These are phyloP conservation scores for Neonectria ditissima DNA, from an alignment of 2,329 filamentous ascomycete genomes.

Conservation along the genomic window DNA sequence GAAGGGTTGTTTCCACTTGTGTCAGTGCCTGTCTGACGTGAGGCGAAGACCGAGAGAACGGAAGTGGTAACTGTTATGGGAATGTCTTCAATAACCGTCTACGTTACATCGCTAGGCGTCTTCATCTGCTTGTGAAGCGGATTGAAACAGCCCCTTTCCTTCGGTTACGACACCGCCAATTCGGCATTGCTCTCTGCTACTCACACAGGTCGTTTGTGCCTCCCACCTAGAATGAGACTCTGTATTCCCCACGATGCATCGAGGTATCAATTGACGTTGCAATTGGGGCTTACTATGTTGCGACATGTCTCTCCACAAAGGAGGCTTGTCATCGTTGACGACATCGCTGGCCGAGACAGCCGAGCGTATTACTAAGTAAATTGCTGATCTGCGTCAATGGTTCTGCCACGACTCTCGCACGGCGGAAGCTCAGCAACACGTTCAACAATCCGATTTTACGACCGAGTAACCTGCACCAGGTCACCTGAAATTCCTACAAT, in stretches of 20 bases:
- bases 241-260: background rate
- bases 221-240: background rate
- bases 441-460: conserved; percentile 10
- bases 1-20: background rate
- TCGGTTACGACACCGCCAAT: background rate
- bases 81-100: background rate
- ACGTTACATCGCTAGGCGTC: background rate
- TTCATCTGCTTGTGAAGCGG: background rate
- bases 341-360: conserved; percentile 16
- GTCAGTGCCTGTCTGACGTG: background rate
- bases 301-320: conserved; percentile 2
- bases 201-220: background rate
- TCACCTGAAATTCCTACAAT: conserved; percentile 36
- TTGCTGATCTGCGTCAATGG: conserved; percentile 35
- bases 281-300: background rate
- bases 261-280: background rate
- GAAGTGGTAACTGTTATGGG: background rate
- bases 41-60: conserved; percentile 1
- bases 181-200: background rate
- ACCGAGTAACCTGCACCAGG: conserved; percentile 12
- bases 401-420: conserved; percentile 9
- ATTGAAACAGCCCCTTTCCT: background rate
- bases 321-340: conserved; percentile 21
- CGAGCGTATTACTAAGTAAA: conserved; percentile 40
- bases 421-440: conserved; percentile 6